Percentiles rank a stretch among this genome's conserved stretches.
These are phyloP conservation scores for Lentinula sp. DNA, from an alignment of 768 basidiomycete species.

Conservation along the genomic window DNA sequence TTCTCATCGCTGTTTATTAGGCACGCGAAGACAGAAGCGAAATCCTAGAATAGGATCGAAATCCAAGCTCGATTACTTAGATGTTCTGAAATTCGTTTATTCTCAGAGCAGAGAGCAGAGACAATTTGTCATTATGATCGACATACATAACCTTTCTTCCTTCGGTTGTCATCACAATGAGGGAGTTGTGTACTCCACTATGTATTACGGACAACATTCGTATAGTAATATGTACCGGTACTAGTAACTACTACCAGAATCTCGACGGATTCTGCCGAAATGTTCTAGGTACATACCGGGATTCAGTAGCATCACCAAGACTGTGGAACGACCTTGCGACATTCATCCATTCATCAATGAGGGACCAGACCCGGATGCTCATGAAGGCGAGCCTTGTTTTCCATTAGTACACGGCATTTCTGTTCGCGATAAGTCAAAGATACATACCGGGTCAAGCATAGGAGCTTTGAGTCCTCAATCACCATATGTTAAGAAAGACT, in stretches of 20 bases:
- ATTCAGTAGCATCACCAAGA: too few species aligned
- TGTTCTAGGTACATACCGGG: too few species aligned
- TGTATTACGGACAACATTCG: too few species aligned
- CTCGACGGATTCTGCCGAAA: too few species aligned
- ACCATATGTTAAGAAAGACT: slow-evolving; percentile 74
- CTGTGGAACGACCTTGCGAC: too few species aligned
- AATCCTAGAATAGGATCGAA: slow-evolving; percentile 44
- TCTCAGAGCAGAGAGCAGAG: neutral
- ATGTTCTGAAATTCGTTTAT: neutral
- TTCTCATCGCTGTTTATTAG: slow-evolving; percentile 26
- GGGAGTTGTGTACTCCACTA: too few species aligned
- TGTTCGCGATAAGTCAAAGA: neutral
- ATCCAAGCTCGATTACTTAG: neutral
- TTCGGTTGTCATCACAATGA: too few species aligned
- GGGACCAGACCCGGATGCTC: neutral
- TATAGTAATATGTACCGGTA: too few species aligned
- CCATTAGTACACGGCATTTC: neutral
- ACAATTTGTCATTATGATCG: too few species aligned
- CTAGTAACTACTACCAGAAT: too few species aligned
- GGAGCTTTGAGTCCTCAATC: neutral
- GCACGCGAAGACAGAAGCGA: slow-evolving; percentile 68
- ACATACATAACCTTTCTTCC: too few species aligned
- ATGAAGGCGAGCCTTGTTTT: neutral
- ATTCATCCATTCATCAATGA: too few species aligned
- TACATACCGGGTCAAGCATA: neutral